Conservation (phyloP, 2,329 filamentous ascomycete species). For the Cladosporium sp. region DNA sequence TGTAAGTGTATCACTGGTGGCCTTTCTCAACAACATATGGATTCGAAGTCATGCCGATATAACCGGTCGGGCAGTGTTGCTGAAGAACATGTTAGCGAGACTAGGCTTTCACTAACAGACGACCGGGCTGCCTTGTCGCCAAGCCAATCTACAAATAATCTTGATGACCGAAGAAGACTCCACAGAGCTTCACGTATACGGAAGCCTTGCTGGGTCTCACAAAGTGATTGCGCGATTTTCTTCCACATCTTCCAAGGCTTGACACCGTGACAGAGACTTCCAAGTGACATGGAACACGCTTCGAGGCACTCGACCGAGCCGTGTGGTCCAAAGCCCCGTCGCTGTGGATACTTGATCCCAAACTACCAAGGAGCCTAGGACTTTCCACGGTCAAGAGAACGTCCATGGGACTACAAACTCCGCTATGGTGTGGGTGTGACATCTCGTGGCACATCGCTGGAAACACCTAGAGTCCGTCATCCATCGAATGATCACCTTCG, state of each 20-base stretch:
- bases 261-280: not conserved
- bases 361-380: not conserved
- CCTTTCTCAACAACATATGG: not conserved
- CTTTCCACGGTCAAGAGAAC: not conserved
- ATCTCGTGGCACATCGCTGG: not conserved
- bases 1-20: conserved; percentile 13
- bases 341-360: not conserved
- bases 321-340: not conserved
- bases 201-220: not conserved
- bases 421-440: not conserved
- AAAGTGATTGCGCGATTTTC: conserved; percentile 9
- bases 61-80: conserved; percentile 6
- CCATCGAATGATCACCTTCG: not conserved
- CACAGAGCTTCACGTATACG: not conserved
- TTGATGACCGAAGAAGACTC: not conserved
- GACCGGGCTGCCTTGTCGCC: not conserved
- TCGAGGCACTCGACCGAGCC: conserved; percentile 17
- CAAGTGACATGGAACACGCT: conserved; percentile 5
- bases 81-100: not conserved
- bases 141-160: not conserved
- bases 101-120: not conserved
- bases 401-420: not conserved
- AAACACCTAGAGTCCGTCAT: not conserved
- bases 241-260: not conserved
- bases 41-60: not conserved